Percentiles rank a stretch among this genome's conserved stretches.
Evolutionary conservation across 805 yeast species (phyloP).

Genomic region (Brettanomyces sp.): DNA sequence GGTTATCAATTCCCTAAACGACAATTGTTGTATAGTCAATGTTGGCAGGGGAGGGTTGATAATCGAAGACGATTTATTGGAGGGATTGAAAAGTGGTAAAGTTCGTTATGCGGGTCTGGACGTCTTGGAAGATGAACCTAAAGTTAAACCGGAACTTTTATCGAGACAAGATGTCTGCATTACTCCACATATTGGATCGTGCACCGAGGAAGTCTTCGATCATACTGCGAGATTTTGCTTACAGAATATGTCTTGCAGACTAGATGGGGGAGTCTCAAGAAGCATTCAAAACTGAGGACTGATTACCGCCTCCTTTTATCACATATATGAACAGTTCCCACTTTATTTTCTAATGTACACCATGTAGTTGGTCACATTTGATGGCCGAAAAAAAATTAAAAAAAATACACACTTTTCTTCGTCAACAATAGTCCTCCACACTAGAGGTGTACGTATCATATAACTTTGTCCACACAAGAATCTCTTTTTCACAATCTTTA

Average conservation of each 20-base stretch:
- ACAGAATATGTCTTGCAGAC: constrained; percentile 40
- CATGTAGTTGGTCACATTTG: background rate
- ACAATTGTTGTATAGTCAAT: constrained; percentile 56
- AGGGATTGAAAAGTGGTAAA: constrained; percentile 50
- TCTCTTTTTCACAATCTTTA: constrained; percentile 8
- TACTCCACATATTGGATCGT: constrained; percentile 67
- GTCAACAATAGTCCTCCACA: constrained; percentile 1
- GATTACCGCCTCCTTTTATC: background rate
- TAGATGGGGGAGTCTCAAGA: constrained; percentile 23
- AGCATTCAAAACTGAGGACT: background rate
- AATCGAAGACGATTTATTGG: constrained; percentile 56
- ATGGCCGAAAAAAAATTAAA: too few relatives aligned
- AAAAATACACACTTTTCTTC: background rate
- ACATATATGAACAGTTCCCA: background rate
- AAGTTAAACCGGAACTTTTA: constrained; percentile 37
- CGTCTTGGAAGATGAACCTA: constrained; percentile 60
- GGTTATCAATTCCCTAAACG: constrained; percentile 36
- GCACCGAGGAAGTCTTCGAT: constrained; percentile 47
- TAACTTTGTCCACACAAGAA: constrained; percentile 7
- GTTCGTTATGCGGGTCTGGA: constrained; percentile 64
- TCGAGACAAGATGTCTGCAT: constrained; percentile 54
- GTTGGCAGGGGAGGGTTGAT: constrained; percentile 69
- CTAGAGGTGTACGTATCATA: constrained; percentile 7
- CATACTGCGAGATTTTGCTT: constrained; percentile 44
- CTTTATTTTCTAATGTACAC: constrained; percentile 8